phyloP scores from a whole-genome alignment of 768 basidiomycete species.

The Strobilomyces dryophilus region DNA sequence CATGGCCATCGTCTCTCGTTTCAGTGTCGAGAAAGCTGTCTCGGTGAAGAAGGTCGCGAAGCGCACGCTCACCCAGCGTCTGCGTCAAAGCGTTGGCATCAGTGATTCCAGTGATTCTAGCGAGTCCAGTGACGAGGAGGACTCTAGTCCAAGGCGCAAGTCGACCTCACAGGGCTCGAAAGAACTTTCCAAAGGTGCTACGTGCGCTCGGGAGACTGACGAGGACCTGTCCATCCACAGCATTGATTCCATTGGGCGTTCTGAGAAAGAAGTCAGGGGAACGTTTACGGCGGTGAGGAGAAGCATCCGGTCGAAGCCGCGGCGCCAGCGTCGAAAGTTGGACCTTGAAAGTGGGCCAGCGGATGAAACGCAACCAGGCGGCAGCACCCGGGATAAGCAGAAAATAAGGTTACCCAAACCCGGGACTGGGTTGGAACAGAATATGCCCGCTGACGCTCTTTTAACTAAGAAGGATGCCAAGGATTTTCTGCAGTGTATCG shows the following conservation, averaged over 20 bases:
- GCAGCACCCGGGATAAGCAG: constrained; percentile 18
- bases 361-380: constrained; percentile 14
- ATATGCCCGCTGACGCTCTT: constrained; percentile 86
- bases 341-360: constrained; percentile 25
- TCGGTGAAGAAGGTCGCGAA: constrained; percentile 84
- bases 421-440: constrained; percentile 62
- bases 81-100: constrained; percentile 72
- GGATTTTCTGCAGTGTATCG: constrained; percentile 81
- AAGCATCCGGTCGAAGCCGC: constrained; percentile 7
- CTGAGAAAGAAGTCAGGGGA: constrained; percentile 12
- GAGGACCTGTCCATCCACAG: constrained; percentile 29
- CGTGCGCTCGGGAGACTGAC: constrained; percentile 33
- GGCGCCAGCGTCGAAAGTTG: constrained; percentile 5
- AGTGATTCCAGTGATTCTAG: constrained; percentile 56
- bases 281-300: constrained; percentile 11
- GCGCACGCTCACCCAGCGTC: constrained; percentile 70
- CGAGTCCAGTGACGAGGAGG: constrained; percentile 42
- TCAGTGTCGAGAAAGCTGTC: constrained; percentile 68
- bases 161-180: constrained; percentile 14
- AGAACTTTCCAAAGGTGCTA: constrained; percentile 24
- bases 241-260: constrained; percentile 18
- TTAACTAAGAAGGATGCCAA: constrained; percentile 69
- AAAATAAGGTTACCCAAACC: constrained; percentile 28
- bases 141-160: constrained; percentile 22
- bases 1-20: constrained; percentile 85